Percentiles rank a stretch among this genome's conserved stretches.
These are phyloP conservation scores for Byssochlamys sp. DNA, from an alignment of 2,329 filamentous ascomycete species.

Conservation along the genomic window DNA sequence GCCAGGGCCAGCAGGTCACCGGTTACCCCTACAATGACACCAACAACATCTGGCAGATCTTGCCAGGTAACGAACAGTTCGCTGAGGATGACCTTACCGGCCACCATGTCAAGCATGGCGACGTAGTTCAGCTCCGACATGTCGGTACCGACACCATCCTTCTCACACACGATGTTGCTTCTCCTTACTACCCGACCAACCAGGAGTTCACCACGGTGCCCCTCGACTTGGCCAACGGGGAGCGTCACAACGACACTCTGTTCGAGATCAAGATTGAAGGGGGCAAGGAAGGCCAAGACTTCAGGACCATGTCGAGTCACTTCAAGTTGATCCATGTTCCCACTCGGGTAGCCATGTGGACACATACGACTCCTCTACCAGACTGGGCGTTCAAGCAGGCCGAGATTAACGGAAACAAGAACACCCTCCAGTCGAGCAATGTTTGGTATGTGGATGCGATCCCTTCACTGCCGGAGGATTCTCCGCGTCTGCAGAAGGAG, in stretches of 20 bases:
- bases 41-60: slow-evolving; percentile 95
- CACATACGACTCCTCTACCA: slow-evolving; percentile 84
- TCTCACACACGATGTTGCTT: slow-evolving; percentile 91
- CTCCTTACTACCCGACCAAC: slow-evolving; percentile 91
- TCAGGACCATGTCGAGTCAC: slow-evolving; percentile 81
- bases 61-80: slow-evolving; percentile 50
- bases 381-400: slow-evolving; percentile 97
- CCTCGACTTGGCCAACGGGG: slow-evolving; percentile 60
- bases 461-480: slow-evolving; percentile 63
- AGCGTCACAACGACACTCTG: slow-evolving; percentile 75
- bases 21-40: slow-evolving; percentile 97
- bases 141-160: slow-evolving; percentile 75
- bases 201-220: slow-evolving; percentile 89
- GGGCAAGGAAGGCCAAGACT: slow-evolving; percentile 69
- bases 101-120: slow-evolving; percentile 67
- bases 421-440: slow-evolving; percentile 77
- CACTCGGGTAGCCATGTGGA: slow-evolving; percentile 98
- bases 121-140: slow-evolving; percentile 77
- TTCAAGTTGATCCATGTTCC: slow-evolving; percentile 94
- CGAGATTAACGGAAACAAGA: slow-evolving; percentile 99
- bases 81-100: slow-evolving; percentile 48
- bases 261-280: slow-evolving; percentile 88
- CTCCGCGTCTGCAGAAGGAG: slow-evolving; percentile 64
- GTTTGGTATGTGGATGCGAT: slow-evolving; percentile 91
- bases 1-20: slow-evolving; percentile 94